Base-by-base conservation (phyloP, 1,139 yeast genomes). In the Saccharomyces hybrid region DNA sequence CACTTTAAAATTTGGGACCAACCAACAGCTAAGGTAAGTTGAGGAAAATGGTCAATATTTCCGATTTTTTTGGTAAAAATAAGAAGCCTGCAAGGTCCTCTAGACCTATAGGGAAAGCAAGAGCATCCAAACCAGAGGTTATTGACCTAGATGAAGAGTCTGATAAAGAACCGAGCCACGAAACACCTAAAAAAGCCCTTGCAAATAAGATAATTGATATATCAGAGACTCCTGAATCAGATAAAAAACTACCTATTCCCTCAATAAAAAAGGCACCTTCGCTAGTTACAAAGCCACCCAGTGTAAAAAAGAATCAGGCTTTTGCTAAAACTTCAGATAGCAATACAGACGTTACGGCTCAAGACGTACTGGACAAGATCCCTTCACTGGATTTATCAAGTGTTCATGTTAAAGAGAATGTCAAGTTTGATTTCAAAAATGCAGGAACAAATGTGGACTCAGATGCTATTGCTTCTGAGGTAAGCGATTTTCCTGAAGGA, bases 401-500 rank as follows among this genome's bases (percentile, higher is more conserved):
- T 7, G 67, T 69, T 3, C 65, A 64, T 42, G 71, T 69, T 0
- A 70, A 70, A 48, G 71, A 67, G 53, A 63, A 61, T 52, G 58
- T 57, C 2, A 56, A 54, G 9, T 68, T 68, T 55, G 64, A 62
- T 47, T 69, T 67, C 53, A 60, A 58, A 34, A 56, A 54, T 7
- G 56, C 53, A 7, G 54, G 54, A 21, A 53, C 50, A 8, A 53
- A 47, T 2, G 56, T 16, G 27, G 59, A 51, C 16, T 49, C 57
- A 8, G 56, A 53, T 7, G 61, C 56, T 26, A 55, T 55, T 14
- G 52, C 53, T 29, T 55, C 58, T 32, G 57, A 50, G 7, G 55
- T 44, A 16, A 50, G 53, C 4, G 64, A 62, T 34, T 66, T 69
- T 56, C 95, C 96, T 0, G 83, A 79, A 59, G 97, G 96, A 0